Evolutionary conservation across 306 rosid genomes (phyloP).

Genomic region (Cucurbita ficifolia): DNA sequence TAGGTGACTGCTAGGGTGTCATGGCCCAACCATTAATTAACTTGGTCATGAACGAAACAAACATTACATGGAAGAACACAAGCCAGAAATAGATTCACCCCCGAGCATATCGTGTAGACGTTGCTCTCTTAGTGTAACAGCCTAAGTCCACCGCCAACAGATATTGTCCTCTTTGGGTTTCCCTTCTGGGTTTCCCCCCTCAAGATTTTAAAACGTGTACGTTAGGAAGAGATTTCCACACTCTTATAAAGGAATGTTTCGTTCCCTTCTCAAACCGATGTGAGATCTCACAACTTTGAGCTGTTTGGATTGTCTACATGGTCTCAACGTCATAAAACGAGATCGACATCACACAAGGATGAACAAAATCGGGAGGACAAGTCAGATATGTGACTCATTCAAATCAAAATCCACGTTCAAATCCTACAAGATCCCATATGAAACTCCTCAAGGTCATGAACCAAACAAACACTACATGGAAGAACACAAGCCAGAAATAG

Average conservation of each 20-base stretch:
- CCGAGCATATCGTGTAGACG: neutral
- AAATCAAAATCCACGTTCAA: neutral
- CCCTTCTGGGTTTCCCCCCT: too few species aligned
- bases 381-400: neutral
- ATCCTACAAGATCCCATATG: neutral
- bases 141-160: too few species aligned
- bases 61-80: neutral
- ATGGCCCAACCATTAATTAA: conserved; percentile 7
- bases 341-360: neutral
- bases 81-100: neutral
- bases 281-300: neutral
- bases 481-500: neutral
- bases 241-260: too few species aligned
- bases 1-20: conserved; percentile 4
- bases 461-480: neutral
- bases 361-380: neutral
- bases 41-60: conserved; percentile 4
- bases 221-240: too few species aligned
- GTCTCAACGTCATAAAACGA: neutral
- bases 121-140: neutral
- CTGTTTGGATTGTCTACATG: neutral
- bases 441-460: neutral
- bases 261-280: too few species aligned
- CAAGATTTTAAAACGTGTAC: too few species aligned
- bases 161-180: too few species aligned